Evolutionary conservation across 495 filamentous ascomycete species (phyloP).

Genomic region (Penicillium egyptiacum): DNA sequence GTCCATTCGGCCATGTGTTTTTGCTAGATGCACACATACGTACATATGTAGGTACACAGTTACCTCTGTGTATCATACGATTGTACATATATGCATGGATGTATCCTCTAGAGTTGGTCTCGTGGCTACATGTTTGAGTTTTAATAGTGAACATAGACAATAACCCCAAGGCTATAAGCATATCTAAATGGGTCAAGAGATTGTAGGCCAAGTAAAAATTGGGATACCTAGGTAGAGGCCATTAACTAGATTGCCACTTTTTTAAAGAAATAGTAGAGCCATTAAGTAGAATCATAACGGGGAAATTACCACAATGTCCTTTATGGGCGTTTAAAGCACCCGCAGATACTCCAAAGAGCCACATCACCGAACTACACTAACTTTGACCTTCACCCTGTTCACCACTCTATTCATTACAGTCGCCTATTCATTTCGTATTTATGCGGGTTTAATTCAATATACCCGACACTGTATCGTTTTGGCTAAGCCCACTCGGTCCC

Average conservation of each 20-base stretch:
- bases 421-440: not conserved
- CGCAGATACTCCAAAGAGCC: conserved; percentile 18
- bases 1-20: not conserved
- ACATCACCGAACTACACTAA: conserved; percentile 22
- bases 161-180: not conserved
- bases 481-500: conserved; percentile 24
- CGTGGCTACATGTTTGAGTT: not conserved
- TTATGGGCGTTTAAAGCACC: conserved; percentile 3
- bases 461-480: not conserved
- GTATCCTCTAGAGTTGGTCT: not conserved
- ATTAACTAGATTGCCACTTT: not conserved
- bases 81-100: not conserved
- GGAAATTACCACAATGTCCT: not conserved
- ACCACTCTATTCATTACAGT: not conserved
- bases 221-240: too few species aligned
- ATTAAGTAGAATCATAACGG: not conserved
- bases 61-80: not conserved
- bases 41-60: not conserved
- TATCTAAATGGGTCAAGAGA: not conserved
- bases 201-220: not conserved
- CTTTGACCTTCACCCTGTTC: conserved; percentile 22
- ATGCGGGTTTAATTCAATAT: not conserved
- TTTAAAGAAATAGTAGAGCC: too few species aligned
- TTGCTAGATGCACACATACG: not conserved
- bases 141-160: not conserved